Conservation (phyloP, 2,329 filamentous ascomycete species). For the Harringtonia lauricola region DNA sequence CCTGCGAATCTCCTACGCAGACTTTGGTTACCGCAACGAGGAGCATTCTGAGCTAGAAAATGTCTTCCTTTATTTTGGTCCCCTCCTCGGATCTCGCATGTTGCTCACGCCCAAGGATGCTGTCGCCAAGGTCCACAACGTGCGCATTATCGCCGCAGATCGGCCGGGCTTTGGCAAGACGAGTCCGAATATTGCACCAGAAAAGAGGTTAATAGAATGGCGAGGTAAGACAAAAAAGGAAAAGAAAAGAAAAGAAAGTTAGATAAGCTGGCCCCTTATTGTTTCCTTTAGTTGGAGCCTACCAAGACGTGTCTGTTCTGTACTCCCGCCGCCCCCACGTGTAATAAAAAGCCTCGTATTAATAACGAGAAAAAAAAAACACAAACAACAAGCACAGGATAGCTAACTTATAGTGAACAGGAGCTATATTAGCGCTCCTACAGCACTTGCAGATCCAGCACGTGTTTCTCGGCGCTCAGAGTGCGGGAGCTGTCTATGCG, state of each 20-base stretch:
- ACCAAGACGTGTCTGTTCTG: no score
- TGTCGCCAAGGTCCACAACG: constrained; percentile 18
- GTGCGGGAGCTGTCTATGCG: constrained; percentile 20
- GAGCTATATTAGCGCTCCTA: constrained; percentile 19
- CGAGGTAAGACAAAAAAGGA: no score
- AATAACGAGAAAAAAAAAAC: no score
- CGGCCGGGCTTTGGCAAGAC: constrained; percentile 25
- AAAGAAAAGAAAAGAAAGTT: no score
- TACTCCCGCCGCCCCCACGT: no score
- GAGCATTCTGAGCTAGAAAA: constrained; percentile 14
- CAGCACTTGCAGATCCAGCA: constrained; percentile 20
- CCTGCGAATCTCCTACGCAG: constrained; percentile 17
- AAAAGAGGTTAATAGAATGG: no score
- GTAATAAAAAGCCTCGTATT: no score
- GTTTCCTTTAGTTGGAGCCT: no score
- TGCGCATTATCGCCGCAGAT: constrained; percentile 22
- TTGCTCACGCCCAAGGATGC: constrained; percentile 21
- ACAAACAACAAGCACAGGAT: no score
- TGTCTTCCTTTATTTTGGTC: constrained; percentile 19
- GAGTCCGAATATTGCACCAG: no score
- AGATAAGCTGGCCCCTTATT: no score
- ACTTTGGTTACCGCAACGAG: constrained; percentile 20
- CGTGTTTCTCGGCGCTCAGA: constrained; percentile 19
- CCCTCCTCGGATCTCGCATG: constrained; percentile 18
- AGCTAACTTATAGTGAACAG: no score